phyloP scores from a whole-genome alignment of 2,329 filamentous ascomycete genomes.

The Magnaporthiopsis rhizophila region DNA sequence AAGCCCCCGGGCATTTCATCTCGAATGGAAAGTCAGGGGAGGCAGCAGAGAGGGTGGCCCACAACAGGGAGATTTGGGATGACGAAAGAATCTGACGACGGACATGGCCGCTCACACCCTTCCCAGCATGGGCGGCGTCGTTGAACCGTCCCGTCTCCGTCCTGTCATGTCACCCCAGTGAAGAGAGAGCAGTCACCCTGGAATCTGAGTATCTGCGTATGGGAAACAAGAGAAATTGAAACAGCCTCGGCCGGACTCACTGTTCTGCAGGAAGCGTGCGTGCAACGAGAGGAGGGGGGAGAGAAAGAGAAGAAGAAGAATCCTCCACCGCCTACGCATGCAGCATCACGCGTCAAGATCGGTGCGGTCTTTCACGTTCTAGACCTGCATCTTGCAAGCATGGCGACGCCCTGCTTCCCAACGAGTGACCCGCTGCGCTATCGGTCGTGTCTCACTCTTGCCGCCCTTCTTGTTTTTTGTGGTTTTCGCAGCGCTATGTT shows the following conservation, averaged over 20 bases:
- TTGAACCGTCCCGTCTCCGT: background rate
- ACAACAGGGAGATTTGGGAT: background rate
- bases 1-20: background rate
- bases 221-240: no score
- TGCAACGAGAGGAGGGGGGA: no score
- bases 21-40: no score
- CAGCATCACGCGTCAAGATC: background rate
- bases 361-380: background rate
- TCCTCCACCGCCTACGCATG: background rate
- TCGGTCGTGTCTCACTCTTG: no score
- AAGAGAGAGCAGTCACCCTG: no score
- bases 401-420: background rate
- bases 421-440: background rate
- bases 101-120: background rate
- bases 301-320: no score
- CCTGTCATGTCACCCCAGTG: background rate
- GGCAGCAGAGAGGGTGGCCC: no score
- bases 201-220: no score
- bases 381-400: background rate
- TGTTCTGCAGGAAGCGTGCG: no score
- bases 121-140: background rate
- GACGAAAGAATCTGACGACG: background rate
- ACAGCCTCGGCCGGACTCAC: no score
- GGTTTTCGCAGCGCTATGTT: background rate
- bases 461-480: background rate